Base-by-base conservation (phyloP, 495 filamentous ascomycete genomes). In the Talaromyces adpressus region DNA sequence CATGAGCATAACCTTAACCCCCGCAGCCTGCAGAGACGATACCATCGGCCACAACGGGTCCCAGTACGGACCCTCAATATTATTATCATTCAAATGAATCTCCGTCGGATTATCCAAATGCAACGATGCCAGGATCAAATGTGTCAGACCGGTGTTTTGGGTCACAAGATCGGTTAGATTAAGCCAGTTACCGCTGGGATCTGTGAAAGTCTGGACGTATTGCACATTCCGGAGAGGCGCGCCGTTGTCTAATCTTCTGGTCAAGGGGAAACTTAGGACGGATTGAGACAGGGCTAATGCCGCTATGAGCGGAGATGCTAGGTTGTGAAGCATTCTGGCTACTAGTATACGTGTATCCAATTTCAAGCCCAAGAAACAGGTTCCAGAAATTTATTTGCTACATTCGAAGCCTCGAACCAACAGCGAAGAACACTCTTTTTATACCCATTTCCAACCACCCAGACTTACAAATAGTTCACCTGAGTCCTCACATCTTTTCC, bases 1-100 rank as follows among this genome's bases (percentile, higher is more conserved):
- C 91, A 95, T 93, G 62, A 86, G 87, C 68, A 92, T 79, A 45
- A 93, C 79, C 64, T 84, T 87, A 69, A 93, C 79, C 47, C 90
- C 89, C 41, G 75, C 74, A 25, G 74, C 73, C 68, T 91, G 85
- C 36, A 92, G 69, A 41, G 82, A 67, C 16, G 78, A 79, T 7
- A 91, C 77, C 67, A 93, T 89, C 6, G 80, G 82, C 89, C 90
- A 93, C 36, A 91, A 77, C 0, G 77, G 79, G 30, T 78, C 71
- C 68, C 82, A 87, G 25, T 79, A 75, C 1, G 82, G 69, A 63
- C 82, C 67, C 0, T 75, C 70, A 1, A 81, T 82, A 7, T 72
- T 70, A 68, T 87, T 81, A 71, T 90, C 83, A 69, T 95, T 94
- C 47, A 92, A 83, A 2, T 86, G 89, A 63, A 92, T 81, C 57